A percentile compares a stretch with the other conserved stretches of the same genome.
phyloP scores from a whole-genome alignment of 2,329 filamentous ascomycete genomes.

The Talaromyces funiculosus region DNA sequence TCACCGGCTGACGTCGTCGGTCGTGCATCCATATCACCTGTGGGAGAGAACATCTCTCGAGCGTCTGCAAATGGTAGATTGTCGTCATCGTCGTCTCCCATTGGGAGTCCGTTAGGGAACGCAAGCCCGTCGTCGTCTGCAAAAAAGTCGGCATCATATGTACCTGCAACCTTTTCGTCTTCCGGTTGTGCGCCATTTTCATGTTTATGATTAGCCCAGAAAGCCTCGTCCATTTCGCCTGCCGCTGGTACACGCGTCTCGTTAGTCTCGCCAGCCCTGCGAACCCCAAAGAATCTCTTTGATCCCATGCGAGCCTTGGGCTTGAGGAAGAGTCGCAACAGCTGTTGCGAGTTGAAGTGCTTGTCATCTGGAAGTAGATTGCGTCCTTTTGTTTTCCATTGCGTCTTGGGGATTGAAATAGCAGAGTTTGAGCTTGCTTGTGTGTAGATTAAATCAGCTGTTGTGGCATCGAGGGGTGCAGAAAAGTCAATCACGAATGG shows the following conservation, averaged over 20 bases:
- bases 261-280: conserved; percentile 28
- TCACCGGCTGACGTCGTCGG: conserved; percentile 30
- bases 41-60: conserved; percentile 43
- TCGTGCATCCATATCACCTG: conserved; percentile 27
- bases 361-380: conserved; percentile 96
- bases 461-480: conserved; percentile 62
- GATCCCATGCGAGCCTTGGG: conserved; percentile 79
- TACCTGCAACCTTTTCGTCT: conserved; percentile 59
- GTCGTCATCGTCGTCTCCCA: conserved; percentile 44
- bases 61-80: conserved; percentile 46
- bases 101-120: conserved; percentile 42
- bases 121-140: conserved; percentile 59
- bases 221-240: conserved; percentile 87
- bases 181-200: conserved; percentile 49
- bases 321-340: conserved; percentile 88
- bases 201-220: conserved; percentile 66
- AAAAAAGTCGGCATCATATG: conserved; percentile 98
- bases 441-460: conserved; percentile 75
- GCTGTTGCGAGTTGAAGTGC: conserved; percentile 90
- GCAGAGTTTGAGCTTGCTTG: conserved; percentile 71
- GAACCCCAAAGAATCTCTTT: conserved; percentile 51
- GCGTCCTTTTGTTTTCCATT: conserved; percentile 89
- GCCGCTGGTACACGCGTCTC: conserved; percentile 54
- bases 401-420: conserved; percentile 83
- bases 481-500: conserved; percentile 91